Evolutionary conservation across 2,329 filamentous ascomycete genomes (phyloP).

Genomic region (Xylariales sp.): DNA sequence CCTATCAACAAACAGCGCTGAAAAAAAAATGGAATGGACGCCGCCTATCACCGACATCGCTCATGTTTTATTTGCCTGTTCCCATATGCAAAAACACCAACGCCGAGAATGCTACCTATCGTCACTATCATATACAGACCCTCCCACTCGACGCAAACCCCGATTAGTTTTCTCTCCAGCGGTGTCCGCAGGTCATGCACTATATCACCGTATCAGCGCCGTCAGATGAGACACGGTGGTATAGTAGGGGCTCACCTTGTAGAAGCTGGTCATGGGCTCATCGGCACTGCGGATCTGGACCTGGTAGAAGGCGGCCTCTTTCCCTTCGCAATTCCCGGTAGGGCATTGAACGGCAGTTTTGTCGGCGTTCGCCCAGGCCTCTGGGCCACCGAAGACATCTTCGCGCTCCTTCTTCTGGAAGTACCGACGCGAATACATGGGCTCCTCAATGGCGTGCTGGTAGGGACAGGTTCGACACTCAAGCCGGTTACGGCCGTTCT

Average conservation of each 20-base stretch:
- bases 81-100: constrained; percentile 31
- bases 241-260: constrained; percentile 68
- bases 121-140: constrained; percentile 5
- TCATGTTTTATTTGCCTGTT: constrained; percentile 5
- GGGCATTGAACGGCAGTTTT: constrained; percentile 86
- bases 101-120: constrained; percentile 26
- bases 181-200: constrained; percentile 74
- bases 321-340: constrained; percentile 81
- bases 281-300: constrained; percentile 98
- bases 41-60: constrained; percentile 12
- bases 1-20: constrained; percentile 11
- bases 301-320: constrained; percentile 93
- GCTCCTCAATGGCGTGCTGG: constrained; percentile 82
- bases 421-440: constrained; percentile 83
- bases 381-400: constrained; percentile 87
- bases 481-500: constrained; percentile 78
- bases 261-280: constrained; percentile 98
- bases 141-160: neutral
- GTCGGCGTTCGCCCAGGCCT: constrained; percentile 91
- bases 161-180: constrained; percentile 73
- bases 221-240: constrained; percentile 1
- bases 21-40: constrained; percentile 2
- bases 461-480: constrained; percentile 97
- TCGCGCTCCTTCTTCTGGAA: constrained; percentile 90
- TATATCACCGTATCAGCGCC: constrained; percentile 49